Conservation (phyloP, 768 basidiomycete species). For the Panellus pusillus region DNA sequence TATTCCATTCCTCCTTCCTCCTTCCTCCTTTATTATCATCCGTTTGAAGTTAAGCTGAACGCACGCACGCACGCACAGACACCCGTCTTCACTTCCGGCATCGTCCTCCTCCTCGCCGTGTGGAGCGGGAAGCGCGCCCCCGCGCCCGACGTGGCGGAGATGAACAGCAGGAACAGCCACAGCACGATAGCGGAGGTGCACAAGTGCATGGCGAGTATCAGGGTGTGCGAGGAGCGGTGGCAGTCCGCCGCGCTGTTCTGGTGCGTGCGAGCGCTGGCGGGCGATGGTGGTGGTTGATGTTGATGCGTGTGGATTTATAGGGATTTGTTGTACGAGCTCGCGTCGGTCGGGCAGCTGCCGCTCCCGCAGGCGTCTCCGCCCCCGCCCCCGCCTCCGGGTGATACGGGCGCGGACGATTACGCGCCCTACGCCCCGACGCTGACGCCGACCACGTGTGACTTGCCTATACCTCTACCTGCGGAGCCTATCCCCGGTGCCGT, state of each 20-base stretch:
- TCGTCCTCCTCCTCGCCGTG: constrained; percentile 29
- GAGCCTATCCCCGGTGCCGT: neutral
- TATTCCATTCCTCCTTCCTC: too few species aligned
- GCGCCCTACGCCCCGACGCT: neutral
- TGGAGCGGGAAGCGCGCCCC: constrained; percentile 37
- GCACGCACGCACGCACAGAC: constrained; percentile 16
- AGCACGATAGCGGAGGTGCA: constrained; percentile 34
- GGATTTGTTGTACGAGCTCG: constrained; percentile 15
- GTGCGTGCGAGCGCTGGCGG: constrained; percentile 1
- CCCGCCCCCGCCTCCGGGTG: neutral
- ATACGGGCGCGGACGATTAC: neutral
- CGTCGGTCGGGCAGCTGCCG: constrained; percentile 9
- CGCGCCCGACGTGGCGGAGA: constrained; percentile 23
- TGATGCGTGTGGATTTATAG: neutral
- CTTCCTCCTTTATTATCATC: too few species aligned
- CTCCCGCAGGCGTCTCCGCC: neutral
- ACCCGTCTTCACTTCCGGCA: constrained; percentile 34
- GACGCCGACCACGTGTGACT: neutral
- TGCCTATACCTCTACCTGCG: neutral
- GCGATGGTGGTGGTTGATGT: too few species aligned
- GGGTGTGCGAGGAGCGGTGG: constrained; percentile 16
- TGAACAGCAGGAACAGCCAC: constrained; percentile 15
- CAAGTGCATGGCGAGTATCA: constrained; percentile 38
- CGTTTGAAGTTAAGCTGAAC: neutral
- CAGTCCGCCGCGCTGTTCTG: constrained; percentile 9